phyloP scores from a whole-genome alignment of 352 stramenopile genomes.

The Globisporangium acanthophoron region DNA sequence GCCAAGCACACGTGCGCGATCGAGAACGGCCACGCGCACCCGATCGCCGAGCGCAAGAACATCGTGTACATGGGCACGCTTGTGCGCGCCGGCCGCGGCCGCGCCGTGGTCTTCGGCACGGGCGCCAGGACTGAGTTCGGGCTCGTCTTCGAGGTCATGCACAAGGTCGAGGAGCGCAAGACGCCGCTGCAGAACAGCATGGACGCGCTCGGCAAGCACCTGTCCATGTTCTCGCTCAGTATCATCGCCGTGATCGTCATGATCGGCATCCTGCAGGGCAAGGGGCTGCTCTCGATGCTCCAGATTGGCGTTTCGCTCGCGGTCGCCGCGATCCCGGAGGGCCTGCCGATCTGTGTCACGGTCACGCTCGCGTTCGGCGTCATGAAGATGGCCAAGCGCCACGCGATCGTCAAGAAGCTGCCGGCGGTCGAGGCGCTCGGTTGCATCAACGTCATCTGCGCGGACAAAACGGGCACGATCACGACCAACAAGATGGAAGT shows the following conservation, averaged over 20 bases:
- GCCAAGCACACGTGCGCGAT: slow-evolving; percentile 60
- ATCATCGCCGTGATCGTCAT: slow-evolving; percentile 94
- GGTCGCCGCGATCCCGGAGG: slow-evolving; percentile 74
- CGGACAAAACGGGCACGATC: slow-evolving; percentile 95
- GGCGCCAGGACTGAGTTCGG: slow-evolving; percentile 95
- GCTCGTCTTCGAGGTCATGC: slow-evolving; percentile 92
- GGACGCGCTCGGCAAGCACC: slow-evolving; percentile 94
- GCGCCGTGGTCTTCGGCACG: slow-evolving; percentile 93
- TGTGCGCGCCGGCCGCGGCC: slow-evolving; percentile 88
- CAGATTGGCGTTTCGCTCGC: slow-evolving; percentile 92
- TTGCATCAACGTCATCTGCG: slow-evolving; percentile 91
- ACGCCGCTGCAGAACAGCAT: slow-evolving; percentile 94
- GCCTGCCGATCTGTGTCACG: slow-evolving; percentile 76
- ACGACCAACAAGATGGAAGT: slow-evolving; percentile 89
- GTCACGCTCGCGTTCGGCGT: slow-evolving; percentile 74
- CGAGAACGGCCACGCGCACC: slow-evolving; percentile 51
- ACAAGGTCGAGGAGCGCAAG: slow-evolving; percentile 90
- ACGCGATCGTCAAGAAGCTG: slow-evolving; percentile 88
- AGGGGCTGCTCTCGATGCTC: slow-evolving; percentile 93
- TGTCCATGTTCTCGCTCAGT: slow-evolving; percentile 91
- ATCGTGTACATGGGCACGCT: slow-evolving; percentile 97
- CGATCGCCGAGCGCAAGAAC: slow-evolving; percentile 82
- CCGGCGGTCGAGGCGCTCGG: slow-evolving; percentile 80
- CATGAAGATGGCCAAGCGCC: slow-evolving; percentile 84
- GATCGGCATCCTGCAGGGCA: slow-evolving; percentile 88